Base-by-base conservation (phyloP, 2,329 filamentous ascomycete genomes). In the Rhynchosporium secalis region DNA sequence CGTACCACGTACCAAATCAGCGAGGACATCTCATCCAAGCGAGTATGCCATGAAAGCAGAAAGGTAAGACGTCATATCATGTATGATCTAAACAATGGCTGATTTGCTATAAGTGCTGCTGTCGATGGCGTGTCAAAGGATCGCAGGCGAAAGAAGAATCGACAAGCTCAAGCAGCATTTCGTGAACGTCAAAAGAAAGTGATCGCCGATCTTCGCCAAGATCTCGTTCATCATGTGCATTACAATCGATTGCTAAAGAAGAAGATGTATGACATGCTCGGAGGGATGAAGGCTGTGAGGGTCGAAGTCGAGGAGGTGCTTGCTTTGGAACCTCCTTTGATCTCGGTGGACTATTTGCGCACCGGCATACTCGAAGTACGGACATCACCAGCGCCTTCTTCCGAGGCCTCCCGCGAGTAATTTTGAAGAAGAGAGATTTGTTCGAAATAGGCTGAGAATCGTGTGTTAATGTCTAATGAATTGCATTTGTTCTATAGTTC, bases 151-250 rank as follows among this genome's bases (percentile, higher is more conserved):
- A 41, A 28, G 48, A 43, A 60, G 15, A 60, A 60, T 26, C 36
- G 47, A 4, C 47, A 52, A 33, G 58, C 58, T 13, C 58, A 54
- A 20, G 38, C 49, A 43, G 33, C 58, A 4, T 46, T 60, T 28
- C 58, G 58, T n/a, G 47, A 54, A 29, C 58, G 58, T 9, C 47
- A 60, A 26, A 60, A 60, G 40, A 54, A 45, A 26, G 47, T 54
- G 10, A 45, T 54, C 15, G 47, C 49, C 13, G 46, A 58, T 20
- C 45, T 58, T n/a, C 45, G 46, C 29, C 43, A 40, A 15, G 43
- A 58, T 28, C 12, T 58, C 9, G 45, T 29, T 12, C 56, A 49
- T 45, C 36, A 52, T 54, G 47, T 52, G 28, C 40, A 54, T 26
- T 45, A 45, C 38, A 60, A 52, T 33, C 58, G 52, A n/a, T 3